Conservation (phyloP, 2,329 filamentous ascomycete species). For the Gnomoniopsis smithogilvyi region DNA sequence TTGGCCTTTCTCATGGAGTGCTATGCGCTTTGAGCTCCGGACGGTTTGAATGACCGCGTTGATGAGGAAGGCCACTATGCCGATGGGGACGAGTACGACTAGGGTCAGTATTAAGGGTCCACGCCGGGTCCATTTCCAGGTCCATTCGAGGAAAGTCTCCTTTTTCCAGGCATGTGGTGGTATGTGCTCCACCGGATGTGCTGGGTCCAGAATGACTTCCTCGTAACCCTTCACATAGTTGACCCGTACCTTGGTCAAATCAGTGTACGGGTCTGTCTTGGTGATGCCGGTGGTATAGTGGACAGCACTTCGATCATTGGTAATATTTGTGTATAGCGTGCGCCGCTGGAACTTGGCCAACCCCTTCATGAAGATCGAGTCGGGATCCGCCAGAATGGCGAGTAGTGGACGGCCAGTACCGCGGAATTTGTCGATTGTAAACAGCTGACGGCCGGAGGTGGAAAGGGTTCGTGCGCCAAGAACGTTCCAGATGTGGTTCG, state of each 20-base stretch:
- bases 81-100: conserved; percentile 70
- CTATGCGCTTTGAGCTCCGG: conserved; percentile 71
- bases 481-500: conserved; percentile 74
- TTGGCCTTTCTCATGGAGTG: conserved; percentile 68
- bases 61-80: conserved; percentile 65
- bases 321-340: conserved; percentile 79
- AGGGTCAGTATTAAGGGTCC: conserved; percentile 65
- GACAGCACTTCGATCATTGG: conserved; percentile 78
- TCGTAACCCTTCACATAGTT: conserved; percentile 74
- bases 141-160: conserved; percentile 19
- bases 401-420: conserved; percentile 79
- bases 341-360: conserved; percentile 73
- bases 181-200: conserved; percentile 54
- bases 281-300: conserved; percentile 82
- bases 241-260: conserved; percentile 64
- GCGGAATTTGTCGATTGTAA: conserved; percentile 81
- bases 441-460: conserved; percentile 81
- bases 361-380: conserved; percentile 81
- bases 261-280: conserved; percentile 72
- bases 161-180: conserved; percentile 26
- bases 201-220: conserved; percentile 70
- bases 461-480: conserved; percentile 78
- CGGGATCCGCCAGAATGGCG: conserved; percentile 74
- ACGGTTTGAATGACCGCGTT: conserved; percentile 77
- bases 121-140: conserved; percentile 39